Percentiles rank a stretch among this genome's conserved stretches.
These are phyloP conservation scores for Pisolithus thermaeus DNA, from an alignment of 1,284 basidiomycete species.

Conservation along the genomic window DNA sequence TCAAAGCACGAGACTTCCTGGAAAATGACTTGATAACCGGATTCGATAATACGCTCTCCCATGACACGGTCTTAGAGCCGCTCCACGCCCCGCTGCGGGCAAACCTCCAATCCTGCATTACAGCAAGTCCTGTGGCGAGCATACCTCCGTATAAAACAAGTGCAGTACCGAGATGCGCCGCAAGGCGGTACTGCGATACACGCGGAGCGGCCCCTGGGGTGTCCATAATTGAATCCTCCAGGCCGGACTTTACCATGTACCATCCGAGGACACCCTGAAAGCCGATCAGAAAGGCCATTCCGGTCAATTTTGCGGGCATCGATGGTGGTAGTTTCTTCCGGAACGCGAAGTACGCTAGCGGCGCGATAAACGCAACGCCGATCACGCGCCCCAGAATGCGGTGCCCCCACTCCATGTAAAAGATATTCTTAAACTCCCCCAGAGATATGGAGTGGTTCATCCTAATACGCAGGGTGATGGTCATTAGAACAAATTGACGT, in stretches of 20 bases:
- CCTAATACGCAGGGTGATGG: conserved; percentile 36
- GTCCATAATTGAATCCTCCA: conserved; percentile 78
- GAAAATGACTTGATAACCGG: conserved; percentile 58
- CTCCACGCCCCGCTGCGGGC: conserved; percentile 42
- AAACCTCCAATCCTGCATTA: conserved; percentile 79
- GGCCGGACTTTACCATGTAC: conserved; percentile 99
- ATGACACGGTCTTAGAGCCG: conserved; percentile 39
- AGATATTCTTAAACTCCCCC: conserved; percentile 93
- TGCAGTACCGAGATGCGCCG: conserved; percentile 89
- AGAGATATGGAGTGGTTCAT: conserved; percentile 86
- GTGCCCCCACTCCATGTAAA: conserved; percentile 99
- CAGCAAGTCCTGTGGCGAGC: conserved; percentile 77
- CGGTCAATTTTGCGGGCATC: conserved; percentile 60
- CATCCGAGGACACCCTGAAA: conserved; percentile 92
- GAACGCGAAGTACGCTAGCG: conserved; percentile 74
- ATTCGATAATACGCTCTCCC: conserved; percentile 51
- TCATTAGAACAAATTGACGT: conserved; percentile 1
- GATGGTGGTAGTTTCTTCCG: conserved; percentile 62
- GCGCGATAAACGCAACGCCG: conserved; percentile 75
- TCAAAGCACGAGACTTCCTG: conserved; percentile 54
- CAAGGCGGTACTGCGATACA: conserved; percentile 95
- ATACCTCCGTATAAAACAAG: conserved; percentile 90
- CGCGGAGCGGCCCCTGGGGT: conserved; percentile 84
- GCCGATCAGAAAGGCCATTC: conserved; percentile 78
- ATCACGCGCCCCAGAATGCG: conserved; percentile 90